Evolutionary conservation across 2,329 filamentous ascomycete genomes (phyloP).

Genomic region (Fusarium sambucinum): DNA sequence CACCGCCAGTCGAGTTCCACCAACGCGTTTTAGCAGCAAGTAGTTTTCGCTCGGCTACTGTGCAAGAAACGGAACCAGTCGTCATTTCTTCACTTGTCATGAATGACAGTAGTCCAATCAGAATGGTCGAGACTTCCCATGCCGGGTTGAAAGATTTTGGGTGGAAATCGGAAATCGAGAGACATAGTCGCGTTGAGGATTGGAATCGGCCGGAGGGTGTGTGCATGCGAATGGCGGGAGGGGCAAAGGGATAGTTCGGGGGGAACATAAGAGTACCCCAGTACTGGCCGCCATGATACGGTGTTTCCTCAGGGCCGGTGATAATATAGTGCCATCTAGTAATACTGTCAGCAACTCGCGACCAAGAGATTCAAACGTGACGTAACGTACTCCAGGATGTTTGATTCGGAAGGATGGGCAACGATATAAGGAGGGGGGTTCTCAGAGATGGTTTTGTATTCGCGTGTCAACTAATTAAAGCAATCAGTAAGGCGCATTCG

Average conservation of each 20-base stretch:
- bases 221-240: slow-evolving; percentile 98
- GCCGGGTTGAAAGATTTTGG: slow-evolving; percentile 98
- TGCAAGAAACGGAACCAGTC: slow-evolving; percentile 86
- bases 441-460: slow-evolving; percentile 71
- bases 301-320: slow-evolving; percentile 92
- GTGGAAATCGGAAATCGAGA: slow-evolving; percentile 97
- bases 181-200: slow-evolving; percentile 88
- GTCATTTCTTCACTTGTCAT: slow-evolving; percentile 99
- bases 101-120: slow-evolving; percentile 93
- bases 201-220: slow-evolving; percentile 96
- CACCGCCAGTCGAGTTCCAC: slow-evolving; percentile 97
- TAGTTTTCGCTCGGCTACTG: slow-evolving; percentile 79
- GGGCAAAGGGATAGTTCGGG: slow-evolving; percentile 95
- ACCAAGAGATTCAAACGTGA: slow-evolving; percentile 8
- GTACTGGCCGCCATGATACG: slow-evolving; percentile 95
- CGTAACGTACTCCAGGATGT: slow-evolving; percentile 82
- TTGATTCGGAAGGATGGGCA: slow-evolving; percentile 89
- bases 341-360: slow-evolving; percentile 26
- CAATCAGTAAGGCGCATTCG: slow-evolving; percentile 38
- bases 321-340: slow-evolving; percentile 92
- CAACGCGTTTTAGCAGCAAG: slow-evolving; percentile 84
- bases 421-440: slow-evolving; percentile 91
- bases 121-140: slow-evolving; percentile 97
- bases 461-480: slow-evolving; percentile 65
- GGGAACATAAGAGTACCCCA: slow-evolving; percentile 98